Percentiles rank a stretch among this genome's conserved stretches.
Conservation (phyloP, 2,329 filamentous ascomycete species). For the Phialocephala subalpina region DNA sequence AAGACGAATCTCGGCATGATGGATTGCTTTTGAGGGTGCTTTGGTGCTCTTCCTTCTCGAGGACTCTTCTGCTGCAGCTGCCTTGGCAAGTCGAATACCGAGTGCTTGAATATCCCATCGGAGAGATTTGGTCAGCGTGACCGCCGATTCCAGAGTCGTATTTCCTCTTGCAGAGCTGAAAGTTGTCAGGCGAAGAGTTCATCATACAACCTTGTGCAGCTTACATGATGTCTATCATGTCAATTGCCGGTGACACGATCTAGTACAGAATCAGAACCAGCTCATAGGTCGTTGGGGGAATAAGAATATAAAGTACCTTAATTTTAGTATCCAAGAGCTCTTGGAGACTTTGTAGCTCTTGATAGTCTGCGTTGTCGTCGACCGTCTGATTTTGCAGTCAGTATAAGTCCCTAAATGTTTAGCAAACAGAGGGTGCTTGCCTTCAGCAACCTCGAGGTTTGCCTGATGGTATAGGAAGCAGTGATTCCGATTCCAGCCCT, state of each 20-base stretch:
- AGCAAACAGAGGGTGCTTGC: slow-evolving; percentile 44
- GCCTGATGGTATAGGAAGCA: slow-evolving; percentile 82
- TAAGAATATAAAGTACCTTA: slow-evolving; percentile 58
- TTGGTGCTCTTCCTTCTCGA: slow-evolving; percentile 51
- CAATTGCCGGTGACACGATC: slow-evolving; percentile 90
- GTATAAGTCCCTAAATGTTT: slow-evolving; percentile 6
- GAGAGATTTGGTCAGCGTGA: slow-evolving; percentile 82
- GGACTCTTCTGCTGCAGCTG: slow-evolving; percentile 69
- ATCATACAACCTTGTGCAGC: slow-evolving; percentile 46
- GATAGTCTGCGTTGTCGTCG: slow-evolving; percentile 71
- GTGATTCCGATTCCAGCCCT: slow-evolving; percentile 85
- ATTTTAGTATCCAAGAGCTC: slow-evolving; percentile 85
- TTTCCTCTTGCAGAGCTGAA: slow-evolving; percentile 74
- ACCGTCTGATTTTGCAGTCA: slow-evolving; percentile 60
- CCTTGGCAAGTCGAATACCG: slow-evolving; percentile 76
- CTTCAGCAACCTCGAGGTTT: slow-evolving; percentile 81
- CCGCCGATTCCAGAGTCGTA: slow-evolving; percentile 83
- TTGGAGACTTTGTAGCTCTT: slow-evolving; percentile 76
- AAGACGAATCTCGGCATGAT: slow-evolving; percentile 68
- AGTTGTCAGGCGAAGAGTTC: slow-evolving; percentile 27
- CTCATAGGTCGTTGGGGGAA: background rate
- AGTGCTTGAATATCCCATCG: slow-evolving; percentile 84
- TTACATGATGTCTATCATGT: slow-evolving; percentile 90
- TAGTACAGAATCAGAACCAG: slow-evolving; percentile 43
- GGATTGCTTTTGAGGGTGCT: slow-evolving; percentile 60